Evolutionary conservation across 768 basidiomycete species (phyloP).

Genomic region (Heimioporus sp.): DNA sequence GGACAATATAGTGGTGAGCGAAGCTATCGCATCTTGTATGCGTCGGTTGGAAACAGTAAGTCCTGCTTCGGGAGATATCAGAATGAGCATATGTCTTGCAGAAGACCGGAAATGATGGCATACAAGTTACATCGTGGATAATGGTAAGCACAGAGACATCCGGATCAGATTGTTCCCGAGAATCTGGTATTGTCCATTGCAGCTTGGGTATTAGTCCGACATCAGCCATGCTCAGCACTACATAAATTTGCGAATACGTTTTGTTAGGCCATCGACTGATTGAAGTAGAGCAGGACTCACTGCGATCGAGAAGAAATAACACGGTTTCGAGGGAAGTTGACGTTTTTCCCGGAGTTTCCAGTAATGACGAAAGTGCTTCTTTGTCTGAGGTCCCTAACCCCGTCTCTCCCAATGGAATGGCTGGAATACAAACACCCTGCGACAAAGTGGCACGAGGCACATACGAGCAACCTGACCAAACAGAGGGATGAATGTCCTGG

Average conservation of each 20-base stretch:
- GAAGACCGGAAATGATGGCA: not conserved
- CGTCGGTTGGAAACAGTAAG: not conserved
- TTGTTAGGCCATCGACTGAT: not conserved
- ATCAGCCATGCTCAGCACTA: not conserved
- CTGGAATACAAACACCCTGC: no score
- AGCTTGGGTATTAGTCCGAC: not conserved
- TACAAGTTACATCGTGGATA: slow-evolving; percentile 1
- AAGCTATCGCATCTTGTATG: not conserved
- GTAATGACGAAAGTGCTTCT: no score
- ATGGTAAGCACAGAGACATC: not conserved
- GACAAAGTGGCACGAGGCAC: not conserved
- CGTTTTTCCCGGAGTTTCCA: no score
- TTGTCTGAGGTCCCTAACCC: no score
- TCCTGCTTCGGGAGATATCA: not conserved
- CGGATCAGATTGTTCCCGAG: not conserved
- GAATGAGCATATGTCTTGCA: not conserved
- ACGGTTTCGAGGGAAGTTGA: not conserved
- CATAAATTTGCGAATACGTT: not conserved
- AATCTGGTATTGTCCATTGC: not conserved
- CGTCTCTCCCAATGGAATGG: no score
- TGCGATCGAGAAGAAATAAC: slow-evolving; percentile 3
- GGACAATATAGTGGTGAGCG: not conserved
- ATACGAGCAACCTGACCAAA: not conserved
- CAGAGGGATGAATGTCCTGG: not conserved
- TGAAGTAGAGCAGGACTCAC: not conserved